Base-by-base conservation (phyloP, 1,139 yeast genomes). In the Pichia kudriavzevii region DNA sequence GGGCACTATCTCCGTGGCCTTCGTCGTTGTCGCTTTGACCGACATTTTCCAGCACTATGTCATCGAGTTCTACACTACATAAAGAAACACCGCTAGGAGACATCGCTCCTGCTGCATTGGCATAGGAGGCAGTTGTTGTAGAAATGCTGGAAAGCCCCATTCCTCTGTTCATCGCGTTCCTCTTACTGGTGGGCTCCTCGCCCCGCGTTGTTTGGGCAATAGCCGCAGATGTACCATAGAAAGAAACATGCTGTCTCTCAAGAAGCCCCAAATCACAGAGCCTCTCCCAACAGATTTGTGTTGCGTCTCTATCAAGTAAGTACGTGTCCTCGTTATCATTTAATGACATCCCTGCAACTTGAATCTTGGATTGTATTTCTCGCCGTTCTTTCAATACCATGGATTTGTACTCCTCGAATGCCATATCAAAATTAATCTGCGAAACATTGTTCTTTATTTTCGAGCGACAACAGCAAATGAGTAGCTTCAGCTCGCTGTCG, bases 391-490 rank as follows among this genome's bases (percentile, higher is more conserved):
- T 49, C 39, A 70, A 69, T 30, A 77, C 65, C 66, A 77, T 67
- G 1, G 60, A 62, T n/a, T 57, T 54, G 55, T 85, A 91, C 55
- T 91, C 97, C 26, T 76, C 76, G 53, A 79, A 81, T 0, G 80
- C 82, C 43, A 85, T 63, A 46, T 80, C 83, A 58, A 87, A 79
- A 54, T 85, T 88, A 16, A 78, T 64, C 11, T 65, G 62, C 18
- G 66, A 74, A 12, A 75, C 59, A 23, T 72, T 77, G 24, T 69
- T 69, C 48, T 78, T 79, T 39, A 73, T 66, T 15, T 75, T 64
- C 41, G 80, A 77, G 27, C 96, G 64, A 0, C 93, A 81, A 0
- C 88, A 80, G 27, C 87, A 75, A 5, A 87, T 73, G 7, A 82
- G 60, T 24, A 88, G 52, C 7, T 80, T 68, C 32, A 79, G 53